Evolutionary conservation across 2,329 filamentous ascomycete genomes (phyloP), one percentile per base, ranked within the genome.

Genomic region (Cadophora luteo-olivacea): DNA sequence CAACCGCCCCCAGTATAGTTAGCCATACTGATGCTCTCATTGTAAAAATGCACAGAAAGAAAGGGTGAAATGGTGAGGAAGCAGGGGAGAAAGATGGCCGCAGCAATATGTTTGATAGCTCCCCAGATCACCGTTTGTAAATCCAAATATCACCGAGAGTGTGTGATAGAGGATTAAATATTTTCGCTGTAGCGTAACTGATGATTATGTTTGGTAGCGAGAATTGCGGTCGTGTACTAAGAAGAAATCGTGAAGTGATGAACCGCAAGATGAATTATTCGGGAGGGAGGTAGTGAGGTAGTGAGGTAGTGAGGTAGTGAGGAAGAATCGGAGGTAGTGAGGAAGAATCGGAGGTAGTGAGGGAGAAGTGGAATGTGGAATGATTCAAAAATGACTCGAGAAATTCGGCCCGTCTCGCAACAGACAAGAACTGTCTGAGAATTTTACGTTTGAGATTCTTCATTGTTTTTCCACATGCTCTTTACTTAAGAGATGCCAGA

Each of bases 1-100:
- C 49, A 48, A 54, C 16, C 1, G 57, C 64, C 64, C 36, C 14
- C 38, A 66, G 22, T n/a, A 45, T 41, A 41, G 57, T 66, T 58
- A 66, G 64, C 64, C 64, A 66, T 54, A 19, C 32, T 32, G 33
- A 49, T 41, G 41, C 16, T 49, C 60, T 66, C 64, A 66, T 66
- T 33, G 14, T 12, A 49, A 4, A 38, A 54, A 25, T 48, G 24
- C 11, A 66, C 45, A 41, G 24, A 57, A 41, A 61, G 52, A 32
- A 9, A 66, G 9, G 49, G 25, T 61, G 29, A 55, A 54, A 66
- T 61, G 32, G 33, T 66, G 57, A 52, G 64, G 57, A 14, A 33
- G 48, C 29, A 22, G n/a, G n/a, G 55, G 57, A 9, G 51, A 25
- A 55, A 41, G 57, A 45, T 29, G 33, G 57, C 29, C 29, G 54